Conservation (phyloP, 192 early-diverging fungal genomes). For the Martensiomyces pterosporus region DNA sequence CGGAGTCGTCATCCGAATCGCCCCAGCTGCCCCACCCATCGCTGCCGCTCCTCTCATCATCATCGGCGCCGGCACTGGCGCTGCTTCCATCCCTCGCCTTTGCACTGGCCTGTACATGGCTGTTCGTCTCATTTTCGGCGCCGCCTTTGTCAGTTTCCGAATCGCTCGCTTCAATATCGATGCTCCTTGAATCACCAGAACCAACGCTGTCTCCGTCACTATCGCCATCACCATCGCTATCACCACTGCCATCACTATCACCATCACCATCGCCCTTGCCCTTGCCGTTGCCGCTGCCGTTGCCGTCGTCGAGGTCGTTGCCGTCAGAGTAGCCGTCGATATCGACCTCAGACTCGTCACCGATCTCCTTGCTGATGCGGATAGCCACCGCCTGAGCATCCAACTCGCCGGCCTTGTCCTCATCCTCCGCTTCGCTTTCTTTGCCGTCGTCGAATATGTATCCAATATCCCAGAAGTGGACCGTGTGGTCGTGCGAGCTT, state of each 20-base stretch:
- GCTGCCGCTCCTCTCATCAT: slow-evolving; percentile 4
- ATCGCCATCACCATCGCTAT: not conserved
- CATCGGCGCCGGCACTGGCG: not conserved
- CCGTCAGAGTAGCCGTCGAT: slow-evolving; percentile 40
- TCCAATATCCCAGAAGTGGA: slow-evolving; percentile 85
- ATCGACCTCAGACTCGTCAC: slow-evolving; percentile 23
- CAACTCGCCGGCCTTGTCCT: slow-evolving; percentile 6
- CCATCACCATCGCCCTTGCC: no score
- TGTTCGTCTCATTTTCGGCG: not conserved
- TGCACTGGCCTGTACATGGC: not conserved
- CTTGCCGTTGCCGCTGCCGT: slow-evolving; percentile 2
- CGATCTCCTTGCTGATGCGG: slow-evolving; percentile 39
- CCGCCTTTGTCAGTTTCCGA: not conserved
- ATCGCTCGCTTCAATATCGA: not conserved
- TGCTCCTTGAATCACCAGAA: not conserved
- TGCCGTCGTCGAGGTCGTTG: slow-evolving; percentile 19
- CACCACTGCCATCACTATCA: not conserved
- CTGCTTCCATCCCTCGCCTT: no score
- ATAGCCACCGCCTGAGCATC: slow-evolving; percentile 46
- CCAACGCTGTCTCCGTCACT: not conserved
- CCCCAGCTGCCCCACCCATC: slow-evolving; percentile 38
- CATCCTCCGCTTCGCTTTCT: slow-evolving; percentile 42
- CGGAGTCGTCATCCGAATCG: slow-evolving; percentile 13
- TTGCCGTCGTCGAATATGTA: slow-evolving; percentile 56
- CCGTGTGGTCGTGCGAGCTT: slow-evolving; percentile 79